Base-by-base conservation (phyloP, 352 stramenopile species). In the Plasmopara muralis region DNA sequence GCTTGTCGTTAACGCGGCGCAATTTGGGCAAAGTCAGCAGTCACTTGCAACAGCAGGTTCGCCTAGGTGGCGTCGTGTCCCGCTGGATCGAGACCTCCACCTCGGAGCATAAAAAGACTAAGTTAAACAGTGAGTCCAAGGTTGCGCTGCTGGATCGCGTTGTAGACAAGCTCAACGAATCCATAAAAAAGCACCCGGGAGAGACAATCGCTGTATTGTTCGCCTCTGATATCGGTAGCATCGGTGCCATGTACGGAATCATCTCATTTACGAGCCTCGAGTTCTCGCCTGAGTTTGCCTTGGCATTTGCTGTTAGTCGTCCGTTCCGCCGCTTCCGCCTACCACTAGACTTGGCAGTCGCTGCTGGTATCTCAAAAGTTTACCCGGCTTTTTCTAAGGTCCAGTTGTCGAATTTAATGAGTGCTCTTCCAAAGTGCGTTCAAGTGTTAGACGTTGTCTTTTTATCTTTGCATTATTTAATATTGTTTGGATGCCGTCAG, bases 251-350 rank as follows among this genome's bases (percentile, higher is more conserved):
- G 68, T 93, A 93, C 45, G 70, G 74, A 13, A 37, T 89, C 38
- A 66, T 95, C 15, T 75, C 77, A 20, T 31, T 88, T 13, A 70
- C 69, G 4, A 74, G 77, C 7, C 58, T 87, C 30, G 61, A 78
- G 44, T 89, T 95, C 53, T 92, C 83, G 28, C 79, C 85, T 7
- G 85, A 95, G 48, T 95, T 93, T 49, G 85, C 85, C 6, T 46
- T 95, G 16, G 85, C 85, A 12, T 95, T 92, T 47, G 83, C 81
- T 12, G 78, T 77, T 29, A 92, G 83, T 52, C 77, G 85, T 28
- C 85, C 85, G 9, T 87, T 95, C 55, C 85, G 84, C 4, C 80
- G 83, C 37, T 62, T 93, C 28, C 78, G 85, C 4, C 59, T 95
- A 44, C 85, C 85, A 31, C 55, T 93, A 6, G 85, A 95, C 45